phyloP scores from a whole-genome alignment of 2,329 filamentous ascomycete species.

The Epichloe sp. region DNA sequence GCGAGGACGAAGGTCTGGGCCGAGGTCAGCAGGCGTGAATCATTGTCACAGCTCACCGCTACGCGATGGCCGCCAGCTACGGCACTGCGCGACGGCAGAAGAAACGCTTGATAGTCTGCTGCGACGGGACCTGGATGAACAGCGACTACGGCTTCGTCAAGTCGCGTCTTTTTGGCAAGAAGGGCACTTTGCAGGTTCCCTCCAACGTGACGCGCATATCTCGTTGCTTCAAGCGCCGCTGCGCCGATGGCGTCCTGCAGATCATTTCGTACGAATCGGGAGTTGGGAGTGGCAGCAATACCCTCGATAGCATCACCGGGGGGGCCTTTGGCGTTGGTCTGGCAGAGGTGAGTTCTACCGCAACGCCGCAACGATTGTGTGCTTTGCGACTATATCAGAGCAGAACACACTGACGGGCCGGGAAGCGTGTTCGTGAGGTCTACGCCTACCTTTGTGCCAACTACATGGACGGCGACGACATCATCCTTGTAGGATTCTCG shows the following conservation, averaged over 20 bases:
- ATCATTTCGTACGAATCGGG: constrained; percentile 50
- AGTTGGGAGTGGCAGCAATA: constrained; percentile 39
- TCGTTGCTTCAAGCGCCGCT: constrained; percentile 38
- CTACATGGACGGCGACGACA: constrained; percentile 44
- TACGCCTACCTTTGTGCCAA: constrained; percentile 51
- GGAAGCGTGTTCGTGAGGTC: constrained; percentile 42
- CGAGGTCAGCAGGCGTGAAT: too few species aligned
- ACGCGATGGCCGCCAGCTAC: neutral
- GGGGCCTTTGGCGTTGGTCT: constrained; percentile 43
- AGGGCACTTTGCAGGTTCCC: constrained; percentile 33
- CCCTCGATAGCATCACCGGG: constrained; percentile 36
- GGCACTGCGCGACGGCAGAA: constrained; percentile 1
- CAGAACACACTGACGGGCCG: neutral
- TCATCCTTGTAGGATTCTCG: constrained; percentile 43
- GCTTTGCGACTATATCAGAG: too few species aligned
- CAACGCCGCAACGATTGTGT: neutral
- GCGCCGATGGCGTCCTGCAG: constrained; percentile 39
- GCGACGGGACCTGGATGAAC: constrained; percentile 43
- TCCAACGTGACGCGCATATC: constrained; percentile 50
- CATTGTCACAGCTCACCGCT: too few species aligned
- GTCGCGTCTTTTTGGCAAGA: constrained; percentile 21
- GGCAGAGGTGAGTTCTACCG: constrained; percentile 27
- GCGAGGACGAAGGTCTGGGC: too few species aligned
- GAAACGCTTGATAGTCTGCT: constrained; percentile 39
- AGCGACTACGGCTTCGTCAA: constrained; percentile 35